Percentiles rank a stretch among this genome's conserved stretches.
These are phyloP conservation scores for Moesziomyces sp. DNA, from an alignment of 1,284 basidiomycete genomes.

Conservation along the genomic window DNA sequence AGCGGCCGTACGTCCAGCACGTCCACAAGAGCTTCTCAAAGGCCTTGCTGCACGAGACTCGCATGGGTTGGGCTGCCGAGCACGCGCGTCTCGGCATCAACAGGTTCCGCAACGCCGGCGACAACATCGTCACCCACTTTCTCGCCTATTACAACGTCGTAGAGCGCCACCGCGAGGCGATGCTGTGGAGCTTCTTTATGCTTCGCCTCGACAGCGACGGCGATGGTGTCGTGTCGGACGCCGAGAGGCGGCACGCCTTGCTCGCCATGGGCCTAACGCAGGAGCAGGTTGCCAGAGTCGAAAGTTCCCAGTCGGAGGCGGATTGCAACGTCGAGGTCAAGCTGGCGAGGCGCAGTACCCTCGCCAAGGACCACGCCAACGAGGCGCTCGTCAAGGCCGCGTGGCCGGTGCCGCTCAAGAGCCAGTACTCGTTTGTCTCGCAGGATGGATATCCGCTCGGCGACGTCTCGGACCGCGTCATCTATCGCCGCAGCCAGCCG, in stretches of 20 bases:
- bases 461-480: constrained; percentile 13
- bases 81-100: constrained; percentile 19
- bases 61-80: constrained; percentile 43
- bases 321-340: constrained; percentile 17
- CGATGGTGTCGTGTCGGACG: constrained; percentile 14
- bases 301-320: background rate
- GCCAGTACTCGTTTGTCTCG: constrained; percentile 28
- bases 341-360: constrained; percentile 22
- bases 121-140: constrained; percentile 43
- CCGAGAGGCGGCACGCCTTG: constrained; percentile 14
- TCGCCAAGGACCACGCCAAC: constrained; percentile 20
- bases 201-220: constrained; percentile 42
- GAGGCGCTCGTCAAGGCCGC: constrained; percentile 24
- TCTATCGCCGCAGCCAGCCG: constrained; percentile 5
- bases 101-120: constrained; percentile 45
- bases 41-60: constrained; percentile 32
- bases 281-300: constrained; percentile 7
- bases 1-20: constrained; percentile 41
- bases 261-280: constrained; percentile 26
- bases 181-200: constrained; percentile 59
- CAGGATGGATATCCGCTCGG: constrained; percentile 39
- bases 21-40: constrained; percentile 42
- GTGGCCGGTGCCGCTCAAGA: constrained; percentile 45
- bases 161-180: constrained; percentile 59
- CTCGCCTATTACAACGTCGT: constrained; percentile 47